Conservation (phyloP, 2,329 filamentous ascomycete species). For the Pseudogymnoascus sp. region DNA sequence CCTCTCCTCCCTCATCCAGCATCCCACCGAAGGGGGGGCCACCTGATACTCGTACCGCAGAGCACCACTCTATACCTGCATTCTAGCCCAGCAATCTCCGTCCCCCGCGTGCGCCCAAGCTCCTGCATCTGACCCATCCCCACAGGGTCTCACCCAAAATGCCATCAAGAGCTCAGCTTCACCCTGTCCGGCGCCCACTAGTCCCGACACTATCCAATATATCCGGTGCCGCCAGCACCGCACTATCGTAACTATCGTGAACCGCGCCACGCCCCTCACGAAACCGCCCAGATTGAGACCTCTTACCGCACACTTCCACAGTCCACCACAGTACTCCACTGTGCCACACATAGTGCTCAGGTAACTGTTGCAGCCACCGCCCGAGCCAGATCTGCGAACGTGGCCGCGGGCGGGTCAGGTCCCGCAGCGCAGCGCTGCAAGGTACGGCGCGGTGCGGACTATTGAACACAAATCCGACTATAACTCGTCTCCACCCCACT, state of each 20-base stretch:
- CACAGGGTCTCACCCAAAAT: slow-evolving; percentile 8
- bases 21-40: neutral
- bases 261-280: neutral
- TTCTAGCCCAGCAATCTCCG: slow-evolving; percentile 7
- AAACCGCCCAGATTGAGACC: neutral
- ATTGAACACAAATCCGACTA: slow-evolving; percentile 4
- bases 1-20: neutral
- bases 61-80: neutral
- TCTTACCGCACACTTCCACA: neutral
- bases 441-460: slow-evolving; percentile 8
- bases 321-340: neutral
- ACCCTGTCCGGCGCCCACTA: neutral
- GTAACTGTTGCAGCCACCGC: neutral
- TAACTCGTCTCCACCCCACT: neutral
- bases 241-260: slow-evolving; percentile 9
- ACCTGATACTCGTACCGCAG: slow-evolving; percentile 5
- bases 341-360: neutral
- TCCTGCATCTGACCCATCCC: slow-evolving; percentile 6
- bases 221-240: slow-evolving; percentile 1
- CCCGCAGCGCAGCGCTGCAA: slow-evolving; percentile 5
- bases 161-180: slow-evolving; percentile 8
- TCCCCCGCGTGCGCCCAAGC: slow-evolving; percentile 6
- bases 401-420: slow-evolving; percentile 8
- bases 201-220: slow-evolving; percentile 1
- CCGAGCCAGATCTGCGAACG: neutral